Conservation (phyloP, 2,329 filamentous ascomycete species). For the Fusarium continuum region DNA sequence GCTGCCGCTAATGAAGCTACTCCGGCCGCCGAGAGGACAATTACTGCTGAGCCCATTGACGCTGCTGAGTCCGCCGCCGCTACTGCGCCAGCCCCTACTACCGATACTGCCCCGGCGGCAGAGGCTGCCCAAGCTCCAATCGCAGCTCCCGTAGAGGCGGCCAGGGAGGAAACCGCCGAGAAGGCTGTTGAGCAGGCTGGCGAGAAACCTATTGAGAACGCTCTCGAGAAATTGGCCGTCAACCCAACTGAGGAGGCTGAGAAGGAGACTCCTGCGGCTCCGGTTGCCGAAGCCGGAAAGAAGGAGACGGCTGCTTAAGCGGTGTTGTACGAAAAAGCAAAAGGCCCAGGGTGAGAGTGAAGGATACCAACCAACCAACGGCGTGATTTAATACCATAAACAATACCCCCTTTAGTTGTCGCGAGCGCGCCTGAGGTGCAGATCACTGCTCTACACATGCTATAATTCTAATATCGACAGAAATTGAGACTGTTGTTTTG, state of each 20-base stretch:
- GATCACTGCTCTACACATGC: constrained; percentile 13
- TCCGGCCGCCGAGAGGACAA: constrained; percentile 5
- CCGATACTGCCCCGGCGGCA: background rate
- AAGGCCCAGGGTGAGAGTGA: background rate
- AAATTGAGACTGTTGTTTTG: constrained; percentile 1
- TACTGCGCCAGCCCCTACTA: background rate
- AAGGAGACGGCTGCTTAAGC: constrained; percentile 16
- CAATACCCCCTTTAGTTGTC: constrained; percentile 32
- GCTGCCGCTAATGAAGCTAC: background rate
- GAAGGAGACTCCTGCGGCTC: background rate
- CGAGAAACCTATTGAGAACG: constrained; percentile 34
- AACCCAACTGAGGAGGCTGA: constrained; percentile 11
- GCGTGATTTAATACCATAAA: constrained; percentile 23
- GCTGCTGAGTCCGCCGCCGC: background rate
- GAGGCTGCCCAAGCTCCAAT: constrained; percentile 12
- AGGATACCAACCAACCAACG: constrained; percentile 17
- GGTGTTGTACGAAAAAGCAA: background rate
- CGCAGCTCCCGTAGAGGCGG: constrained; percentile 25
- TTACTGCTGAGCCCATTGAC: constrained; percentile 1
- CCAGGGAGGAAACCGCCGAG: constrained; percentile 30
- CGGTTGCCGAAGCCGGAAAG: constrained; percentile 11
- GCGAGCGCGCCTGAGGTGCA: background rate
- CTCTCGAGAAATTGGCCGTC: constrained; percentile 27
- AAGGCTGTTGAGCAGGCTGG: constrained; percentile 21
- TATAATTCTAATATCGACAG: constrained; percentile 23